Base-by-base conservation (phyloP, 2,329 filamentous ascomycete genomes). In the Phyllachora maydis region DNA sequence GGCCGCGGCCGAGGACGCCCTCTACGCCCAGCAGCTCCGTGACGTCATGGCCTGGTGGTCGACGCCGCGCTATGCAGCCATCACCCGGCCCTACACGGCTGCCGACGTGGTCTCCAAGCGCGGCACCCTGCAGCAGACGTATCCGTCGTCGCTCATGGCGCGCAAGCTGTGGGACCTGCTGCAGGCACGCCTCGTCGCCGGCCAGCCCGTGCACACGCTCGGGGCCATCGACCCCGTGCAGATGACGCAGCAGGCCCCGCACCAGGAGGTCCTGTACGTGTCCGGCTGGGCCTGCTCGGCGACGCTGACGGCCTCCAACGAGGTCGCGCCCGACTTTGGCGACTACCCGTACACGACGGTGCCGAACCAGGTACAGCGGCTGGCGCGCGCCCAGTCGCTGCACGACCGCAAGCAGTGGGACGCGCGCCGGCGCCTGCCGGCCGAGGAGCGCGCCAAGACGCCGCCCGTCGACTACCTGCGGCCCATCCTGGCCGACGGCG, bases 271-370 rank as follows among this genome's bases (percentile, higher is more conserved):
- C 11, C 63, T 98, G 21, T 98, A 98, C 50, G 61, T 98, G 32
- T 93, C 83, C 1, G 88, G 88, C 31, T 98, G 88, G 88, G 88
- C 88, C 4, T 95, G 88, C 52, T 95, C 85, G 0, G 85, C 82
- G 1, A 67, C 92, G 11, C 58, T 98, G 21, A 95, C 85, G 4
- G 73, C 71, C 7, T 95, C 88, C 18, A 95, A 98, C 52, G 88
- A 98, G 47, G 88, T 98, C 14, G 93, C 82, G 0, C 78, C 88
- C 20, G 88, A 98, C 46, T 92, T 95, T 52, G 88, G 88, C 39
- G 88, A 98, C 50, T 98, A 98, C 46, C 88, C 88, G 0, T 98
- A 98, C 55, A 95, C 95, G 45, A 98, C 88, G 0, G 88, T 98
- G 4, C 88, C 88, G 6, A 95, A 95, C 51, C 88, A 95, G 47